Evolutionary conservation across 2,329 filamentous ascomycete genomes (phyloP).

Genomic region (Penicillium sp.): DNA sequence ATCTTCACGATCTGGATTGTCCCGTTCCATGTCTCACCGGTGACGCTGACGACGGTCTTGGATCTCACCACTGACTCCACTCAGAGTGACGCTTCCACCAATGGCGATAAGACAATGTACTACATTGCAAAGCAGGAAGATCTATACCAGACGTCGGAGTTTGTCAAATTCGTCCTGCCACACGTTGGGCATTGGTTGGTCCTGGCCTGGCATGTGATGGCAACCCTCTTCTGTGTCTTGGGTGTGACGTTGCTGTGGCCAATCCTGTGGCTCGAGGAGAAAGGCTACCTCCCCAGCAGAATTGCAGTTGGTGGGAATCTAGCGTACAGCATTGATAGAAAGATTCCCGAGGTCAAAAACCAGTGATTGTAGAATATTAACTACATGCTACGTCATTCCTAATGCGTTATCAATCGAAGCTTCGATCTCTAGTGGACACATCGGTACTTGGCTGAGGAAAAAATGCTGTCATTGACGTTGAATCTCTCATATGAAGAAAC

Average conservation of each 20-base stretch:
- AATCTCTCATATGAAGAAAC: no score
- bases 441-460: no score
- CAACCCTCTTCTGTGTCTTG: constrained; percentile 63
- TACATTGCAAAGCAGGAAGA: constrained; percentile 77
- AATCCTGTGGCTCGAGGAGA: constrained; percentile 52
- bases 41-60: constrained; percentile 66
- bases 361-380: constrained; percentile 9
- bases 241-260: constrained; percentile 54
- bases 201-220: constrained; percentile 62
- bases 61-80: constrained; percentile 53
- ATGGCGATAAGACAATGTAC: constrained; percentile 51
- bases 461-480: no score
- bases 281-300: constrained; percentile 25
- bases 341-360: constrained; percentile 26
- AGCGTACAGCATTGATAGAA: constrained; percentile 23
- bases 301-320: constrained; percentile 27
- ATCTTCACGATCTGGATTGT: constrained; percentile 74
- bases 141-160: constrained; percentile 73
- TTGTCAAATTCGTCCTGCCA: constrained; percentile 67
- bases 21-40: constrained; percentile 68
- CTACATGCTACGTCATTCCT: no score
- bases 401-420: no score
- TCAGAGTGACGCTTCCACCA: constrained; percentile 13
- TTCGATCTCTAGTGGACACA: no score
- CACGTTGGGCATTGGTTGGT: constrained; percentile 57